A percentile compares a stretch with the other conserved stretches of the same genome.
These are phyloP conservation scores for Fistulinella prunicolor DNA, from an alignment of 768 basidiomycete genomes.

Conservation along the genomic window DNA sequence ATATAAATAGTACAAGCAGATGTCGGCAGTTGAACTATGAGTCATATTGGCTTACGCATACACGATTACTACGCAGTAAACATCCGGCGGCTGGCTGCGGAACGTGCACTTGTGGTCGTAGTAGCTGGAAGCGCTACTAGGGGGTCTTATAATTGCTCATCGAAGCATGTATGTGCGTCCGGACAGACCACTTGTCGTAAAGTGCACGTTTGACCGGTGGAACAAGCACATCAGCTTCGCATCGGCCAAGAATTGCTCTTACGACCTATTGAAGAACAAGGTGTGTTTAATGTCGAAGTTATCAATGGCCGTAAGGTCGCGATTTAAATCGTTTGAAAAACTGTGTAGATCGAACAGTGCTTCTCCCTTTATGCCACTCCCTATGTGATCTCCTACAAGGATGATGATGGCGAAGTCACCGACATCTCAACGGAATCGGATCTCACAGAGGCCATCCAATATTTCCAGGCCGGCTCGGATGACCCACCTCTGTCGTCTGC, in stretches of 20 bases:
- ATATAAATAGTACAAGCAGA: not conserved
- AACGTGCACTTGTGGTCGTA: no score
- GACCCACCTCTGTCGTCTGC: slow-evolving; percentile 69
- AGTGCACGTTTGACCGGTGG: slow-evolving; percentile 74
- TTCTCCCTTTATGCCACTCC: slow-evolving; percentile 70
- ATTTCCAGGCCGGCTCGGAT: slow-evolving; percentile 75
- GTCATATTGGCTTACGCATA: slow-evolving; percentile 9
- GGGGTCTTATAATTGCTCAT: not conserved
- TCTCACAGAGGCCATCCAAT: slow-evolving; percentile 82
- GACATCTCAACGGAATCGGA: slow-evolving; percentile 69
- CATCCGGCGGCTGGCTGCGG: slow-evolving; percentile 20
- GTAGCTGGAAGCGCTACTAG: no score
- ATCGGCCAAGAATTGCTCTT: slow-evolving; percentile 77
- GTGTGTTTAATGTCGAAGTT: slow-evolving; percentile 41
- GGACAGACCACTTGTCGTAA: slow-evolving; percentile 77
- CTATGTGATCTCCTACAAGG: slow-evolving; percentile 78
- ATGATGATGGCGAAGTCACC: slow-evolving; percentile 81
- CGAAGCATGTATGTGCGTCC: slow-evolving; percentile 45
- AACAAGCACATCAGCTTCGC: slow-evolving; percentile 77
- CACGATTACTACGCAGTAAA: not conserved
- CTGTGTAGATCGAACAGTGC: slow-evolving; percentile 72
- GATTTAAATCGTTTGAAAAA: no score
- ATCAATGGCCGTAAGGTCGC: not conserved
- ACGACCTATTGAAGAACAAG: slow-evolving; percentile 67
- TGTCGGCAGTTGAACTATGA: not conserved